Base-by-base conservation (phyloP, 2,329 filamentous ascomycete species). In the Ceratocystis lukuohia region DNA sequence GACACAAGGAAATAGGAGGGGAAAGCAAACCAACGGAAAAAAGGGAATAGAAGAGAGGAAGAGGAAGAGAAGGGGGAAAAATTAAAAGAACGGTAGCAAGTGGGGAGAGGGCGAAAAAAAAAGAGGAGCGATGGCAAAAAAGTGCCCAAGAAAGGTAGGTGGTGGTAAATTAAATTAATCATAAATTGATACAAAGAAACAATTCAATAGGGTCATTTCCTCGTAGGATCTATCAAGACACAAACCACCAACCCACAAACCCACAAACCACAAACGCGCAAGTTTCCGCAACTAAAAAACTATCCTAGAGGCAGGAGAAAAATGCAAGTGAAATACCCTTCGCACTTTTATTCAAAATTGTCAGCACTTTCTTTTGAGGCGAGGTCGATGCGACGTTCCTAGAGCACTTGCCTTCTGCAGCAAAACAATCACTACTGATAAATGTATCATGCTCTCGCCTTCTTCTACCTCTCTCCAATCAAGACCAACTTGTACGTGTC, bases 311-410 rank as follows among this genome's bases (percentile, higher is more conserved):
- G 33, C 33, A 37, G 33, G 33, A 37, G 33, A 3, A 12, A 37
- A 37, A 37, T 37, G 46, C 46, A 53, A 12, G 48, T 53, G 48
- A 25, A 53, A 53, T 53, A 53, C 20, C 48, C 10, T 53, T 53
- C 48, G 20, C 48, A 25, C 20, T 53, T 25, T 25, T 53, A 53
- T 25, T 25, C 53, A 37, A 17, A 57, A 8, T n/a, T 37, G 56
- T 59, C 56, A 59, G 56, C 56, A 59, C 56, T n/a, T 59, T 59
- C 56, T 59, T 59, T 59, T 37, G 56, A 30, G 56, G 56, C 56
- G 17, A 59, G 56, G 25, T 59, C 56, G 28, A 59, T 59, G 56
- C 17, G 56, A 37, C 28, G 30, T 30, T 25, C 17, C 33, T 10
- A 37, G 17, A 20, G 33, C 8, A 59, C 25, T 33, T 15, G 20